These are phyloP conservation scores for Globisporangium emineosum DNA, from an alignment of 352 stramenopile species.

Conservation along the genomic window DNA sequence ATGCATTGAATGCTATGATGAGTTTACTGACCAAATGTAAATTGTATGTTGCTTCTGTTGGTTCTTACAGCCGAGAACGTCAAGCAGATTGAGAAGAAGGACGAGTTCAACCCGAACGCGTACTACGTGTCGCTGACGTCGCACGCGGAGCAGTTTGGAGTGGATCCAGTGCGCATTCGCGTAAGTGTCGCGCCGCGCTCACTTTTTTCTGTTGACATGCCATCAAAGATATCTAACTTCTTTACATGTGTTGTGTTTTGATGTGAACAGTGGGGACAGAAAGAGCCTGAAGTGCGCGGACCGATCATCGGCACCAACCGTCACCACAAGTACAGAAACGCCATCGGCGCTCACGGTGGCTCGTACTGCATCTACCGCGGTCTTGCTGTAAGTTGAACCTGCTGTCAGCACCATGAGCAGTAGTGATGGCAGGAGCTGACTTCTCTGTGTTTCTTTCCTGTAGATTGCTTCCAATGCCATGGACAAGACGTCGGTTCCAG, in stretches of 20 bases:
- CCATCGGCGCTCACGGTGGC: constrained; percentile 97
- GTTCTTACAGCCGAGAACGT: constrained; percentile 58
- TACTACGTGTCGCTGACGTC: constrained; percentile 88
- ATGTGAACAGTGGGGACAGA: constrained; percentile 87
- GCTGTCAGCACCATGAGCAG: background rate
- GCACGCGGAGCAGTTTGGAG: constrained; percentile 83
- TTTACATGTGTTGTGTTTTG: background rate
- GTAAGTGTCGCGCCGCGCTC: constrained; percentile 28
- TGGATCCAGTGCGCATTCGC: constrained; percentile 81
- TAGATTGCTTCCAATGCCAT: constrained; percentile 72
- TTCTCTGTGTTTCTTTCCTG: background rate
- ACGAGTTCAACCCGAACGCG: constrained; percentile 84
- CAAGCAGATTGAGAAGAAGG: constrained; percentile 78
- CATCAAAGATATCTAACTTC: background rate
- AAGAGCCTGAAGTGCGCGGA: constrained; percentile 87
- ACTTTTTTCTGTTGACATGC: background rate
- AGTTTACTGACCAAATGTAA: background rate
- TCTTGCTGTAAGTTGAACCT: constrained; percentile 75
- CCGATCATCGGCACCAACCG: constrained; percentile 95
- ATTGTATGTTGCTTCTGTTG: background rate
- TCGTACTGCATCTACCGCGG: constrained; percentile 99
- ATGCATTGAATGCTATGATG: too few relatives aligned
- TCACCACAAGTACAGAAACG: constrained; percentile 96
- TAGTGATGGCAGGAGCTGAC: background rate
- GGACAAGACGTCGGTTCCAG: constrained; percentile 55